Conservation (phyloP, 768 basidiomycete genomes). For the Boletus sp. region DNA sequence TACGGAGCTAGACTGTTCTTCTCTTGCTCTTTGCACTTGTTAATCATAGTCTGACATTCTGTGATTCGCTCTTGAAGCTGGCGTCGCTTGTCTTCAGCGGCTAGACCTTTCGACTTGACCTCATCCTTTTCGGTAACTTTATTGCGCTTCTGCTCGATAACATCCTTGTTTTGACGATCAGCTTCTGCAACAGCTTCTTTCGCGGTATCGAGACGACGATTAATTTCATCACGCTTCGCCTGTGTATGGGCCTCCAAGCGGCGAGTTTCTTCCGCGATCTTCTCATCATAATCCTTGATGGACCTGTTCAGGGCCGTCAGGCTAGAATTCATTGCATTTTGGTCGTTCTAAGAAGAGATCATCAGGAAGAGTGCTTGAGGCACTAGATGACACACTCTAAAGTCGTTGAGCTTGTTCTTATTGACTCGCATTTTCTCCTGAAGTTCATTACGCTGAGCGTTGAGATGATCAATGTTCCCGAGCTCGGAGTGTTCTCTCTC, state of each 20-base stretch:
- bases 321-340: slow-evolving; percentile 46
- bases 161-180: slow-evolving; percentile 33
- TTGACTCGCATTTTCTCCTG: slow-evolving; percentile 44
- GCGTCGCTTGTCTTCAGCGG: slow-evolving; percentile 31
- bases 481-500: slow-evolving; percentile 41
- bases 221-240: slow-evolving; percentile 57
- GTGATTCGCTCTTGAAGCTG: slow-evolving; percentile 41
- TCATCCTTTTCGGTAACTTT: slow-evolving; percentile 30
- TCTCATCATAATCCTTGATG: slow-evolving; percentile 37
- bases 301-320: slow-evolving; percentile 32
- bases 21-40: slow-evolving; percentile 46
- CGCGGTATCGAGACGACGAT: slow-evolving; percentile 47
- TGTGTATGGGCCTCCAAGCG: slow-evolving; percentile 57
- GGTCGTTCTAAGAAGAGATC: slow-evolving; percentile 40
- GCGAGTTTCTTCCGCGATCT: slow-evolving; percentile 52
- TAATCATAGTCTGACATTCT: slow-evolving; percentile 49
- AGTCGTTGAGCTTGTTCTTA: slow-evolving; percentile 39
- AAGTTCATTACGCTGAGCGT: slow-evolving; percentile 33
- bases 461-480: slow-evolving; percentile 48
- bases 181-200: slow-evolving; percentile 37
- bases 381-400: slow-evolving; percentile 36
- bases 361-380: slow-evolving; percentile 1
- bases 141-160: slow-evolving; percentile 34
- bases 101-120: slow-evolving; percentile 35
- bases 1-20: slow-evolving; percentile 59